phyloP scores from a whole-genome alignment of 176 grass and related monocot species.

The Avena atlantica region DNA sequence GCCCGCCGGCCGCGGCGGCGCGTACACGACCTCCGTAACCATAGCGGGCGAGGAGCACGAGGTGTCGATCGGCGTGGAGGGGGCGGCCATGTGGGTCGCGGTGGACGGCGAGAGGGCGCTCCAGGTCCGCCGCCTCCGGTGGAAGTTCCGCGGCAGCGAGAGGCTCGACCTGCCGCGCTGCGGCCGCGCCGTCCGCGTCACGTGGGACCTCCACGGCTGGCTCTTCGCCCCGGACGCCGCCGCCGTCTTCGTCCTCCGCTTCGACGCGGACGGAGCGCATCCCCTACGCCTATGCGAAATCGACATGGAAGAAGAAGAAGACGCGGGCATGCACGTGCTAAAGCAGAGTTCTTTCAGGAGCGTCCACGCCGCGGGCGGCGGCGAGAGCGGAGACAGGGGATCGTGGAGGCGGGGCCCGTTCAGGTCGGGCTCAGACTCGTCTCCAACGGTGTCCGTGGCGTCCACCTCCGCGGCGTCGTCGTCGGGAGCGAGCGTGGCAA shows the following conservation, averaged over 20 bases:
- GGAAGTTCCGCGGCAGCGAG: slow-evolving; percentile 81
- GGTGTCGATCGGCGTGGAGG: slow-evolving; percentile 56
- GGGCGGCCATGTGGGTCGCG: slow-evolving; percentile 56
- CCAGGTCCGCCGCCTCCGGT: slow-evolving; percentile 64
- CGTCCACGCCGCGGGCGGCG: neutral
- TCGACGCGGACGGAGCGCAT: slow-evolving; percentile 31
- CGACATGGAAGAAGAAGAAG: neutral
- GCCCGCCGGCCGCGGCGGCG: slow-evolving; percentile 3
- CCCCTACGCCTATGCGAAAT: neutral
- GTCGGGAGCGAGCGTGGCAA: slow-evolving; percentile 45
- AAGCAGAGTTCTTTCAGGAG: slow-evolving; percentile 39
- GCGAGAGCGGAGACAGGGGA: slow-evolving; percentile 44
- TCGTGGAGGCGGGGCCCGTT: slow-evolving; percentile 46
- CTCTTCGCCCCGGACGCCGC: slow-evolving; percentile 57
- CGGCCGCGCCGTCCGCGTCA: slow-evolving; percentile 40
- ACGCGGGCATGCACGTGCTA: neutral
- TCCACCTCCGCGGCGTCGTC: slow-evolving; percentile 54
- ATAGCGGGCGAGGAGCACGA: slow-evolving; percentile 52
- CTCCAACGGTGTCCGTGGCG: slow-evolving; percentile 55
- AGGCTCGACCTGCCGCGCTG: slow-evolving; percentile 43
- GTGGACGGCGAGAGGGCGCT: slow-evolving; percentile 61
- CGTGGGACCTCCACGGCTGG: slow-evolving; percentile 82
- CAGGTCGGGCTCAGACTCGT: slow-evolving; percentile 57
- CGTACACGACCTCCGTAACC: slow-evolving; percentile 54
- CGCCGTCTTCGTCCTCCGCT: slow-evolving; percentile 71